These are phyloP conservation scores for Aquilaria yunnanensis DNA, from an alignment of 345 rosid species.

Conservation along the genomic window DNA sequence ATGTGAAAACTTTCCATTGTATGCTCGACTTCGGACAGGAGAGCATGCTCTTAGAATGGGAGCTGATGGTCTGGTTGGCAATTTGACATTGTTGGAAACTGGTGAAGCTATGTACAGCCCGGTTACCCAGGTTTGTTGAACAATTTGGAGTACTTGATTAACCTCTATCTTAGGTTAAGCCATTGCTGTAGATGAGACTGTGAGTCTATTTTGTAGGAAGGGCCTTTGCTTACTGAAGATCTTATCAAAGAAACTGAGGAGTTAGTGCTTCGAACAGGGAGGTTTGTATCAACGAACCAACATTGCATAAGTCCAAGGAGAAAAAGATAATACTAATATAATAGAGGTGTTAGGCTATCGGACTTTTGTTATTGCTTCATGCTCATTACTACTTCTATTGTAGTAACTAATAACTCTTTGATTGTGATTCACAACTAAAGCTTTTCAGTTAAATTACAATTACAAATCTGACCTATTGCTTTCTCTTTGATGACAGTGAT, in stretches of 20 bases:
- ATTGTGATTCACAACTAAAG: too few species aligned
- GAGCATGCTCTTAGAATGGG: constrained; percentile 80
- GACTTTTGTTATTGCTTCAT: too few species aligned
- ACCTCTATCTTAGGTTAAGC: background rate
- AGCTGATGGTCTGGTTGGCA: constrained; percentile 37
- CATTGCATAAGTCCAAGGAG: background rate
- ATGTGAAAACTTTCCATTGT: constrained; percentile 37
- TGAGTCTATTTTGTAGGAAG: constrained; percentile 50
- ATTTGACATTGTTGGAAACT: constrained; percentile 82
- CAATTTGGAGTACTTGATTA: constrained; percentile 15
- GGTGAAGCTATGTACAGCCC: constrained; percentile 89
- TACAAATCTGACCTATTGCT: background rate
- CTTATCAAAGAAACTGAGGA: constrained; percentile 95
- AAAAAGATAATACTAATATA: too few species aligned
- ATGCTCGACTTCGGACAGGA: constrained; percentile 55
- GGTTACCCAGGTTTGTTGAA: constrained; percentile 64
- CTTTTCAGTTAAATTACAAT: too few species aligned
- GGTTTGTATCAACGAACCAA: constrained; percentile 36
- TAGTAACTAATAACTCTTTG: too few species aligned
- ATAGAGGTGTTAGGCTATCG: too few species aligned
- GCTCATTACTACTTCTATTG: too few species aligned
- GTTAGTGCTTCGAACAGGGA: constrained; percentile 90
- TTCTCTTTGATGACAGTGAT: constrained; percentile 45
- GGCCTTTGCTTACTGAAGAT: constrained; percentile 92
- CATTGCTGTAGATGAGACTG: constrained; percentile 8